Conservation (phyloP, 441 rosid genomes). For the Erodium texanum region DNA sequence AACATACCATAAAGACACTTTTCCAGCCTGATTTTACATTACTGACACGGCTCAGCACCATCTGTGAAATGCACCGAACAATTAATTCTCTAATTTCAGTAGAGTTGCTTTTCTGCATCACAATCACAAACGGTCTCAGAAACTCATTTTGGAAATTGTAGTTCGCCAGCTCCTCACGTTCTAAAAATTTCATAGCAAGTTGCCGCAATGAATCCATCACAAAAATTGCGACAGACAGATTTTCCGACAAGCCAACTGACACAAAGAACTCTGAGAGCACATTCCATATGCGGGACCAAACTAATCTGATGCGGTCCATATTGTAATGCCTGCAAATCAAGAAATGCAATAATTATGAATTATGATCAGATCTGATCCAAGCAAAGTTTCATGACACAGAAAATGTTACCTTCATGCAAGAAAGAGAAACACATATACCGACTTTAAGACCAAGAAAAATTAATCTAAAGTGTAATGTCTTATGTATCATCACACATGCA, state of each 20-base stretch:
- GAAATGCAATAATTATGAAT: background rate
- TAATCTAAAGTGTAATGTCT: too few species aligned
- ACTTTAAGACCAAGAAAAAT: too few species aligned
- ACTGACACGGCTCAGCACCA: slow-evolving; percentile 96
- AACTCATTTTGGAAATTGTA: slow-evolving; percentile 98
- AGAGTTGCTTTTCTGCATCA: slow-evolving; percentile 87
- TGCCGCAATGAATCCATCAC: slow-evolving; percentile 98
- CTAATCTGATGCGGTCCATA: slow-evolving; percentile 96
- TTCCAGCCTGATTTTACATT: slow-evolving; percentile 98
- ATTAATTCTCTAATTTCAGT: slow-evolving; percentile 80
- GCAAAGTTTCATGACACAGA: background rate
- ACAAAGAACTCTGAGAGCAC: slow-evolving; percentile 95
- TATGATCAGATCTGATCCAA: background rate
- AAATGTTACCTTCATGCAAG: background rate
- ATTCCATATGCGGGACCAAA: slow-evolving; percentile 98
- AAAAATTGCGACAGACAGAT: slow-evolving; percentile 95
- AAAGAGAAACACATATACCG: too few species aligned
- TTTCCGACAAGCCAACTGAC: slow-evolving; percentile 90
- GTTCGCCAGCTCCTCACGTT: slow-evolving; percentile 90
- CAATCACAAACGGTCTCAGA: slow-evolving; percentile 91
- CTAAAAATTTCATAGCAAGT: slow-evolving; percentile 96
- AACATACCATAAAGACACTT: slow-evolving; percentile 78
- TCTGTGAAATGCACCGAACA: slow-evolving; percentile 97
- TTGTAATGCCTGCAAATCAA: slow-evolving; percentile 66
- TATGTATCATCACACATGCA: too few species aligned